Percentiles rank a stretch among this genome's conserved stretches.
Evolutionary conservation across 2,329 filamentous ascomycete genomes (phyloP).

Genomic region (Pseudocercospora fijiensis): DNA sequence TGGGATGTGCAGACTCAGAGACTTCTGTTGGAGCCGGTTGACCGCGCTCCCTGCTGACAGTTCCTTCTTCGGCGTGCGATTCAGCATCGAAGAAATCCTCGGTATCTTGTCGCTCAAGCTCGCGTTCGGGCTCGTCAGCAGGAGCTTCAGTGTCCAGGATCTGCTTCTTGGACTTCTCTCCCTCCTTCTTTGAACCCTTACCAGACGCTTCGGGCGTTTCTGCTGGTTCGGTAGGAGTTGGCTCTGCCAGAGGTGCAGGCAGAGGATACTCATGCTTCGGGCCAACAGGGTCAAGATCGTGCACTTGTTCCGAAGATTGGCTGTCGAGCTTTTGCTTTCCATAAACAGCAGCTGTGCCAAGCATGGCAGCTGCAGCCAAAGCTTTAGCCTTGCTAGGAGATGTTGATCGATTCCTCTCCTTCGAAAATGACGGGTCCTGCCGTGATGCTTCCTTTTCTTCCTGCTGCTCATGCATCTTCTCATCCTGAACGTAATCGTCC

Average conservation of each 20-base stretch:
- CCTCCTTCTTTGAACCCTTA: constrained; percentile 26
- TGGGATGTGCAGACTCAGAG: background rate
- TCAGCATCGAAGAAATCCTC: constrained; percentile 13
- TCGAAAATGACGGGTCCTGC: constrained; percentile 5
- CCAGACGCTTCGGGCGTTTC: constrained; percentile 10
- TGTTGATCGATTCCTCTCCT: constrained; percentile 14
- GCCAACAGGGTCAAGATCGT: constrained; percentile 1
- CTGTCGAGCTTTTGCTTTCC: constrained; percentile 21
- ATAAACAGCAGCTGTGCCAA: constrained; percentile 33
- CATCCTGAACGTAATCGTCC: constrained; percentile 40
- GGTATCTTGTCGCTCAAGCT: constrained; percentile 5
- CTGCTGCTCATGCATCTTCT: constrained; percentile 29
- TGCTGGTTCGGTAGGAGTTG: background rate
- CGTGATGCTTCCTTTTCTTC: constrained; percentile 5
- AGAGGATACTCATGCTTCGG: constrained; percentile 13
- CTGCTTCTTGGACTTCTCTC: constrained; percentile 32
- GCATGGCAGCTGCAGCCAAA: constrained; percentile 31
- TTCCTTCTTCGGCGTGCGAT: constrained; percentile 8
- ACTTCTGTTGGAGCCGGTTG: background rate
- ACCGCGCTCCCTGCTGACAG: background rate
- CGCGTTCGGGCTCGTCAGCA: constrained; percentile 1
- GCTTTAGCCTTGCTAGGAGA: constrained; percentile 22
- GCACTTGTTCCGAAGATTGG: constrained; percentile 19
- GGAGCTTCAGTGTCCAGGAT: constrained; percentile 3
- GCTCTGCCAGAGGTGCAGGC: constrained; percentile 15